Conservation (phyloP, 2,329 filamentous ascomycete species). For the Xylariaceae sp. region DNA sequence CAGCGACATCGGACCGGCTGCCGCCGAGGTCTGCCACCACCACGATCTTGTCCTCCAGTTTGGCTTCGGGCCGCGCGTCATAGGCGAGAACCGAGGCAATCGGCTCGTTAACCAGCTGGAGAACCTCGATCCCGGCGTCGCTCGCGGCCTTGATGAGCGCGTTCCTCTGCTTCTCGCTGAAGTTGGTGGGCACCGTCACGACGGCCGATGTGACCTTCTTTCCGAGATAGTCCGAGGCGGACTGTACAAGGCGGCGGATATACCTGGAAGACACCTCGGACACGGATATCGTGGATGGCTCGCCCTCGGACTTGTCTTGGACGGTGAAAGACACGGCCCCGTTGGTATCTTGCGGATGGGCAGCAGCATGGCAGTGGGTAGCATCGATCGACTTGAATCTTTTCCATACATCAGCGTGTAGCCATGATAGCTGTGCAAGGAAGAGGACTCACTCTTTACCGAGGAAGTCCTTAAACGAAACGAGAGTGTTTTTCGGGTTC, state of each 20-base stretch:
- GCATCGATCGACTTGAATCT: slow-evolving; percentile 94
- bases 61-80: slow-evolving; percentile 72
- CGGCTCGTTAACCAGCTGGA: slow-evolving; percentile 90
- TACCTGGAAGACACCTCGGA: slow-evolving; percentile 80
- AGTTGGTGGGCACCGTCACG: slow-evolving; percentile 90
- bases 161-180: slow-evolving; percentile 76
- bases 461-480: slow-evolving; percentile 92
- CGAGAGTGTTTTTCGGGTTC: slow-evolving; percentile 87
- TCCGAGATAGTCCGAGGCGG: slow-evolving; percentile 86
- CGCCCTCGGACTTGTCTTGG: slow-evolving; percentile 63
- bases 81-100: slow-evolving; percentile 85
- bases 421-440: neutral
- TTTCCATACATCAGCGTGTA: slow-evolving; percentile 6
- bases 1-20: slow-evolving; percentile 83
- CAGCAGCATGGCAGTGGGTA: slow-evolving; percentile 86
- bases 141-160: slow-evolving; percentile 72
- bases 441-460: slow-evolving; percentile 71
- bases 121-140: slow-evolving; percentile 74
- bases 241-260: slow-evolving; percentile 69
- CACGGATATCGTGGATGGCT: slow-evolving; percentile 63
- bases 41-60: slow-evolving; percentile 75
- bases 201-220: slow-evolving; percentile 93
- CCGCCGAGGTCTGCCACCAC: slow-evolving; percentile 91
- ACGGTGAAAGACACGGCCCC: slow-evolving; percentile 74
- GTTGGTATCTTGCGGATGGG: slow-evolving; percentile 72